Base-by-base conservation (phyloP, 257 asterid species). In the Catharanthus roseus region DNA sequence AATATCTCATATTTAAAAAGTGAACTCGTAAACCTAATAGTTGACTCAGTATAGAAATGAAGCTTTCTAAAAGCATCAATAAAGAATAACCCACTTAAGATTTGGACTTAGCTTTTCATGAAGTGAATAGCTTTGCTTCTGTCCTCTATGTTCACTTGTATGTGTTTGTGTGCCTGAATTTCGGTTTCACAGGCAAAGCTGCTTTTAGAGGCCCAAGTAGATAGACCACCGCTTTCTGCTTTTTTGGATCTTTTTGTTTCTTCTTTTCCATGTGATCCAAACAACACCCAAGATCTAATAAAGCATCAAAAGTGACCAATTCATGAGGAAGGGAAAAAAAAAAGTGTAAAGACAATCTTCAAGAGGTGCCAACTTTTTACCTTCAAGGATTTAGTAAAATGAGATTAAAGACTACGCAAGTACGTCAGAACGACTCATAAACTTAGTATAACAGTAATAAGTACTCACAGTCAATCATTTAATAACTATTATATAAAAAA, bases 301-400 rank as follows among this genome's bases (percentile, higher is more conserved):
- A 53, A 53, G 58, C 24, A 23, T 54, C 33, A 23, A 54, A 38
- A 54, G 61, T 23, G 23, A 49, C 23, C 19, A 49, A 49, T 49
- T 18, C 23, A 18, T n/a, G 13, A 49, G 19, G 19, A 24, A 24
- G n/a, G 33, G 8, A 23, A 23, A 54, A 33, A 54, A 18, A 49
- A 49, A 49, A 24, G 33, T n/a, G 61, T 23, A 54, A 54, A 54
- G 61, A 54, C 31, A 54, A 54, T 54, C 61, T 54, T 54, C n/a
- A n/a, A n/a, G n/a, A n/a, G n/a, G n/a, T n/a, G n/a, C n/a, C n/a
- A n/a, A n/a, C n/a, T n/a, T n/a, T n/a, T n/a, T n/a, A n/a, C n/a
- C n/a, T n/a, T n/a, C n/a, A n/a, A n/a, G n/a, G n/a, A n/a, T n/a
- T n/a, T n/a, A n/a, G n/a, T n/a, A n/a, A n/a, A n/a, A n/a, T n/a